Base-by-base conservation (phyloP, 2,329 filamentous ascomycete species). In the Graphilbum fragrans region DNA sequence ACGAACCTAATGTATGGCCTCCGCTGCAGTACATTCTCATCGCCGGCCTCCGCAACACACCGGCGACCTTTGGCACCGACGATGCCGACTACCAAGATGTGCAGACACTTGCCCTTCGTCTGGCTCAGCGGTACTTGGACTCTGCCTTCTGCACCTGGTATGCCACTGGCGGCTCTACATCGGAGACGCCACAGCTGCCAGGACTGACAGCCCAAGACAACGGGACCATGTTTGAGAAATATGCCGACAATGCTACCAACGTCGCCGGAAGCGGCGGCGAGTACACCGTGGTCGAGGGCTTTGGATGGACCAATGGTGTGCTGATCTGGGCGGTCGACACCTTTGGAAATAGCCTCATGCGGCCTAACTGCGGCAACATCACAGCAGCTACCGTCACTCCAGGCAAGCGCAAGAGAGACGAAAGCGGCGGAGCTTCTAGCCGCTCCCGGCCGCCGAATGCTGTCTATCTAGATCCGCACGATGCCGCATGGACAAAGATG, bases 211-310 rank as follows among this genome's bases (percentile, higher is more conserved):
- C 61, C 2, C 50, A 61, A 7, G 59, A 64, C 18, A 58, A 58
- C 8, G 79, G 79, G 19, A 74, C 72, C 54, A 82, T 83, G 64
- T 83, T 82, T 53, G 79, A 83, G 56, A 82, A 82, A 64, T 82
- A 82, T 53, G 64, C 63, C 12, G 74, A 80, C 49, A 71, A 70
- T 43, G 59, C 70, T 8, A 75, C 68, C 36, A 77, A 80, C 47
- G 70, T 67, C 1, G 74, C 72, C 2, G 79, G 79, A 22, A 62
- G 74, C 7, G 79, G 79, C 6, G 79, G 79, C 48, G 79, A 82
- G 62, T 82, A 82, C 54, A 68, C 72, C 41, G 78, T 82, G 6
- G 78, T 81, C 3, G 74, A 81, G 58, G 78, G 79, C 1, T 83
- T 83, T 49, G 79, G 78, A 7, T 83, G 79, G 79, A 75, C 73